phyloP scores from a whole-genome alignment of 108 stramenopile genomes.

The Bacterosira constricta region DNA sequence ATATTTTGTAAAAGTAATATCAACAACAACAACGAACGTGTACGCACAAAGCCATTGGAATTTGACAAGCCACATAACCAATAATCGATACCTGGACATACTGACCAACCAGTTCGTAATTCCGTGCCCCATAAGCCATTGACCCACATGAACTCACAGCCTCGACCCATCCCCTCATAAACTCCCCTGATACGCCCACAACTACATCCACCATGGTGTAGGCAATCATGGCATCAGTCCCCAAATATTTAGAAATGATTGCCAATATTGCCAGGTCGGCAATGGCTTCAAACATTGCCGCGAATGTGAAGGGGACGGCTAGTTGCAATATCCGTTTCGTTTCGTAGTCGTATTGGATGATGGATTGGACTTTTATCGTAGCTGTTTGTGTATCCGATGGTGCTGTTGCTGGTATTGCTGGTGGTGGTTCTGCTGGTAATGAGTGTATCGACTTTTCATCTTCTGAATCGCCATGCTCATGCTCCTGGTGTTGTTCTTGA shows the following conservation, averaged over 20 bases:
- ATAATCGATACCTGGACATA: slow-evolving; percentile 23
- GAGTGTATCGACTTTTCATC: too few species aligned
- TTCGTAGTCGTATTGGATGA: slow-evolving; percentile 41
- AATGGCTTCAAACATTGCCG: slow-evolving; percentile 5
- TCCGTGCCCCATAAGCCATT: slow-evolving; percentile 38
- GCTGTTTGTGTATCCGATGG: too few species aligned
- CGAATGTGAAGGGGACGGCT: slow-evolving; percentile 26
- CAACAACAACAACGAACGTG: too few species aligned
- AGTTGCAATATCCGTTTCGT: slow-evolving; percentile 25
- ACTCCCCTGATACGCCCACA: slow-evolving; percentile 22
- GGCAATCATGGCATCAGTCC: slow-evolving; percentile 42
- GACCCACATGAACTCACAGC: slow-evolving; percentile 23
- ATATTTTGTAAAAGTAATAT: too few species aligned
- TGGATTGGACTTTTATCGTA: too few species aligned
- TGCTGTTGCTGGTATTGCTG: too few species aligned
- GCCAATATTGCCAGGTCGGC: slow-evolving; percentile 15
- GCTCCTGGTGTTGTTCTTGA: too few species aligned
- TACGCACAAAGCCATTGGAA: slow-evolving; percentile 16
- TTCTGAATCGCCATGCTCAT: too few species aligned
- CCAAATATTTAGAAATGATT: slow-evolving; percentile 30
- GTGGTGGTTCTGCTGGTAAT: too few species aligned
- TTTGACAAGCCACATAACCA: slow-evolving; percentile 17
- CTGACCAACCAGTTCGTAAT: slow-evolving; percentile 36
- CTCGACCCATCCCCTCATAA: slow-evolving; percentile 34
- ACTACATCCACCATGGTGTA: slow-evolving; percentile 34